phyloP scores from a whole-genome alignment of 345 rosid species.

The Viola odorata region DNA sequence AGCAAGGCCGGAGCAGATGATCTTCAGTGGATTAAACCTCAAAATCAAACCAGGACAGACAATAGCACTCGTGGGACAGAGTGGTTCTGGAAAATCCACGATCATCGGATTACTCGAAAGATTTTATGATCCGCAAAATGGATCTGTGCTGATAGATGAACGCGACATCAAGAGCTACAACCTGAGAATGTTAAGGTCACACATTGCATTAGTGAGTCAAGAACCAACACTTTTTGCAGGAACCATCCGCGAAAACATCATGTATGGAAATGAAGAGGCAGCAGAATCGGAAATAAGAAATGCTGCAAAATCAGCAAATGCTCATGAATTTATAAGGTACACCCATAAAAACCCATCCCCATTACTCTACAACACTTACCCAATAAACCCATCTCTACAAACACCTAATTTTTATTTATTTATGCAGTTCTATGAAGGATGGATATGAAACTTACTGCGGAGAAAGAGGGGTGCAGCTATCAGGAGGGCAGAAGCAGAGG shows the following conservation, averaged over 20 bases:
- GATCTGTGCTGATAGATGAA: neutral
- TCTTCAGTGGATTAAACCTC: neutral
- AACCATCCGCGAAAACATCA: neutral
- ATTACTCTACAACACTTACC: too few species aligned
- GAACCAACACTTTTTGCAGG: constrained; percentile 5
- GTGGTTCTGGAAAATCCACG: constrained; percentile 5
- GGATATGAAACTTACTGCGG: constrained; percentile 10
- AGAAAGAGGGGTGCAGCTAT: constrained; percentile 16
- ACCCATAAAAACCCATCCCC: too few species aligned
- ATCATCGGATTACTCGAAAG: neutral
- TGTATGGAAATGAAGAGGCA: neutral
- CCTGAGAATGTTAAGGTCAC: neutral
- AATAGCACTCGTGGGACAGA: constrained; percentile 1
- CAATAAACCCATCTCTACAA: too few species aligned
- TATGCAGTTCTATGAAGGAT: constrained; percentile 13
- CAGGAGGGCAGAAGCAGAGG: constrained; percentile 19
- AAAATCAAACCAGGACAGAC: neutral
- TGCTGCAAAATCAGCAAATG: neutral
- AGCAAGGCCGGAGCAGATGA: constrained; percentile 1
- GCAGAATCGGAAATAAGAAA: neutral
- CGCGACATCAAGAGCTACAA: neutral
- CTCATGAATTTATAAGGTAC: constrained; percentile 1
- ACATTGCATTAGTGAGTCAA: constrained; percentile 3
- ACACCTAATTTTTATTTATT: neutral
- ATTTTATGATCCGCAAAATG: constrained; percentile 1